Evolutionary conservation across 352 stramenopile species (phyloP).

Genomic region (Thalassiosira livingstoniorum): DNA sequence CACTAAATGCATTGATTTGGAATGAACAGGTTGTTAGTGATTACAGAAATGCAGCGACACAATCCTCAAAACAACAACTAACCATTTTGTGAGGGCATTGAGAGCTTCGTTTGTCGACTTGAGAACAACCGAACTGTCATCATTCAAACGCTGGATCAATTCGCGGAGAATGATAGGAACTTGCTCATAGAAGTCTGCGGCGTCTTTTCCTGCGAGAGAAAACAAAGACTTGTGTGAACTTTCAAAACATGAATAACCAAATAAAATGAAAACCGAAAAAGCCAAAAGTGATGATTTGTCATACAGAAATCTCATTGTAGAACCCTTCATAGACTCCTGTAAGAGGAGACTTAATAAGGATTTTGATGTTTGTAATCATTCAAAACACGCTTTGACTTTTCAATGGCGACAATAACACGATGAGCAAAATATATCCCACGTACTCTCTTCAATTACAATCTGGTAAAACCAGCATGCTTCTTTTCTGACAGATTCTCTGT

Average conservation of each 20-base stretch:
- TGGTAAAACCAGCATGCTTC: conserved; percentile 92
- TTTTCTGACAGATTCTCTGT: conserved; percentile 88
- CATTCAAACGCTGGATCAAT: conserved; percentile 96
- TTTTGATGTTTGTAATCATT: conserved; percentile 47
- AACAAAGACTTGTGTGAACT: conserved; percentile 21
- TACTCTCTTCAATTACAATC: conserved; percentile 90
- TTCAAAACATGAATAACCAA: neutral
- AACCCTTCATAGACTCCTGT: conserved; percentile 57
- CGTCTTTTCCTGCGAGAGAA: conserved; percentile 73
- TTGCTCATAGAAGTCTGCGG: conserved; percentile 91
- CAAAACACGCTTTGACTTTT: neutral
- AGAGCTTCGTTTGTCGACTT: conserved; percentile 91
- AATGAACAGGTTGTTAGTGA: no score
- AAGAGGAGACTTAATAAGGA: conserved; percentile 51
- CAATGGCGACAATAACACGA: neutral
- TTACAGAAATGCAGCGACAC: no score
- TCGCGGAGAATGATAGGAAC: conserved; percentile 95
- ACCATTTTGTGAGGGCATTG: conserved; percentile 91
- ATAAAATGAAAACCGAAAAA: conserved; percentile 28
- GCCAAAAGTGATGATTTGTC: conserved; percentile 35
- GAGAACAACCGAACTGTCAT: conserved; percentile 90
- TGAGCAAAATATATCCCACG: conserved; percentile 47
- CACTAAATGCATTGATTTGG: no score
- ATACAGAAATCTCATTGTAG: conserved; percentile 69
- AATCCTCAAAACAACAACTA: no score